Conservation (phyloP, 2,329 filamentous ascomycete species). For the Dactylonectria macrodidyma region DNA sequence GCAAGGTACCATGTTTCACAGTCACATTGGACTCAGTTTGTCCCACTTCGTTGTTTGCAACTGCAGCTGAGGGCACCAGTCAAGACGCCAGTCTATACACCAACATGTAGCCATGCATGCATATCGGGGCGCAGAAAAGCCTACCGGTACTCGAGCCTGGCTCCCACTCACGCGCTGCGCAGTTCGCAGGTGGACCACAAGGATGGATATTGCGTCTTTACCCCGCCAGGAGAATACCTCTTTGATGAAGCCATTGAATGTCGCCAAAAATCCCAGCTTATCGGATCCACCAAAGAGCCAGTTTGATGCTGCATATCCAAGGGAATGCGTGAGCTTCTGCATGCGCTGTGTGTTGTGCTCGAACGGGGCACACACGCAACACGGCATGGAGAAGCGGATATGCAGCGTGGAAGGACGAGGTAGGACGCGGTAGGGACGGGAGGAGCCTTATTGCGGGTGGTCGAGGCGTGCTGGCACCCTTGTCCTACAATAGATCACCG, state of each 20-base stretch:
- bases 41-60: constrained; percentile 11
- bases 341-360: constrained; percentile 12
- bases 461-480: constrained; percentile 39
- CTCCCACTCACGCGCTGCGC: constrained; percentile 21
- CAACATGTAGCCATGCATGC: constrained; percentile 17
- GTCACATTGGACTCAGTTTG: constrained; percentile 18
- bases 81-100: constrained; percentile 6
- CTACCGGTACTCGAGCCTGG: constrained; percentile 1
- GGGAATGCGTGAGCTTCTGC: constrained; percentile 20
- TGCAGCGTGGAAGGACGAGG: constrained; percentile 43
- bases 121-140: constrained; percentile 11
- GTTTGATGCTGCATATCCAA: constrained; percentile 26
- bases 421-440: constrained; percentile 52
- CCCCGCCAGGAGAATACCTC: not conserved
- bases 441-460: constrained; percentile 53
- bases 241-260: constrained; percentile 12
- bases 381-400: constrained; percentile 28
- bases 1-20: constrained; percentile 26
- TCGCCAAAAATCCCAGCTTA: not conserved
- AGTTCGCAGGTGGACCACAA: constrained; percentile 25
- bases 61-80: constrained; percentile 4
- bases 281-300: constrained; percentile 27
- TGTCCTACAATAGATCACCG: constrained; percentile 22
- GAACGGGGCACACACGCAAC: constrained; percentile 12
- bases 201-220: constrained; percentile 18